Percentiles rank a stretch among this genome's conserved stretches.
phyloP scores from a whole-genome alignment of 2,329 filamentous ascomycete species.

The Alternaria solani region DNA sequence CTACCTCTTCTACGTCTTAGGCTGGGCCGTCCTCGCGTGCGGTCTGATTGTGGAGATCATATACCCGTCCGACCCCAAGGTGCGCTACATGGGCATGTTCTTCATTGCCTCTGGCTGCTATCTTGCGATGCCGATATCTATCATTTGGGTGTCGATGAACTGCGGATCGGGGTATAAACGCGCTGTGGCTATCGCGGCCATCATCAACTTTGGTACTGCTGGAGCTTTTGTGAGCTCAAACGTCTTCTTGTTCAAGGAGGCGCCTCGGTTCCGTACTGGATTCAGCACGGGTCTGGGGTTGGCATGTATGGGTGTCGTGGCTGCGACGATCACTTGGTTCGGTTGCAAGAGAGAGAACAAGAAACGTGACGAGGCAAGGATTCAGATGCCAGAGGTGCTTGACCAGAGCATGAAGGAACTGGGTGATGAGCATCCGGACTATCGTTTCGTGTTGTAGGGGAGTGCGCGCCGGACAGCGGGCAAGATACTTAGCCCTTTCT shows the following conservation, averaged over 20 bases:
- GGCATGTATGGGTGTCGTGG: constrained; percentile 47
- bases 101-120: constrained; percentile 64
- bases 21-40: constrained; percentile 51
- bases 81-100: constrained; percentile 62
- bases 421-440: constrained; percentile 63
- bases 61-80: constrained; percentile 48
- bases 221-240: constrained; percentile 63
- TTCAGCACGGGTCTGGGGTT: constrained; percentile 42
- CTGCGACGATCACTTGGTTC: constrained; percentile 45
- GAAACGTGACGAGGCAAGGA: constrained; percentile 52
- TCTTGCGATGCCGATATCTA: constrained; percentile 63
- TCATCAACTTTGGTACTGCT: constrained; percentile 58
- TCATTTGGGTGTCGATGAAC: constrained; percentile 67
- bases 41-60: constrained; percentile 61
- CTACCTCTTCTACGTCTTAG: constrained; percentile 42
- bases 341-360: constrained; percentile 62
- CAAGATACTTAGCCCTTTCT: no score
- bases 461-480: background rate
- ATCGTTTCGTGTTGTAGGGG: constrained; percentile 51
- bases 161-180: constrained; percentile 40
- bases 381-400: constrained; percentile 45
- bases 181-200: constrained; percentile 27
- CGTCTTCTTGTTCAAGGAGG: constrained; percentile 39
- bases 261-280: constrained; percentile 36
- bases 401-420: constrained; percentile 46